phyloP scores from a whole-genome alignment of 306 rosid species.

The Pachyrhizus erosus region DNA sequence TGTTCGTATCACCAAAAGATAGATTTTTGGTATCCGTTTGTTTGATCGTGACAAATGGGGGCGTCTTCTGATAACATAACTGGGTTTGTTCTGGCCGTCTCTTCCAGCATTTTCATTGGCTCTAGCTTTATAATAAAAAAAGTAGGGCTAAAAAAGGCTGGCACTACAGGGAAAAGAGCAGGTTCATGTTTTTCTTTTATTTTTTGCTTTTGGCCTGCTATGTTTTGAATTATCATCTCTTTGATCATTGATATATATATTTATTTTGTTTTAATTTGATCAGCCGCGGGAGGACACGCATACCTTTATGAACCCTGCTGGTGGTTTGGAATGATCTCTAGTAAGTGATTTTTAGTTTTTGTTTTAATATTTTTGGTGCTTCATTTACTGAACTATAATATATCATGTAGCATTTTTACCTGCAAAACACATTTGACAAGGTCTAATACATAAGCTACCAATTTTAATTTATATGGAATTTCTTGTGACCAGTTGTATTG shows the following conservation, averaged over 20 bases:
- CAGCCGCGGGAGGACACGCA: constrained; percentile 84
- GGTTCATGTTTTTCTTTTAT: constrained; percentile 48
- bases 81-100: constrained; percentile 78
- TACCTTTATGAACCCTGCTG: constrained; percentile 83
- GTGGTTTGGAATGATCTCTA: constrained; percentile 93
- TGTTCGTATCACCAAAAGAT: background rate
- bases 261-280: constrained; percentile 25
- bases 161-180: constrained; percentile 75
- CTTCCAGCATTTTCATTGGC: constrained; percentile 91
- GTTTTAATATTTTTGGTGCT: background rate
- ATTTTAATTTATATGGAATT: background rate
- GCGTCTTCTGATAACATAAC: constrained; percentile 67
- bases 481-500: background rate
- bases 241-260: background rate
- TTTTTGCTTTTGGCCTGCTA: background rate
- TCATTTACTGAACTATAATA: background rate
- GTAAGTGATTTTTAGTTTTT: constrained; percentile 57
- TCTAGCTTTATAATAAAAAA: constrained; percentile 87
- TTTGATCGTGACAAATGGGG: constrained; percentile 64
- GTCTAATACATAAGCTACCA: background rate
- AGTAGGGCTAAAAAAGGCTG: constrained; percentile 80
- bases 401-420: background rate
- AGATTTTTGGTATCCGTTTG: too few species aligned
- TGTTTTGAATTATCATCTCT: background rate
- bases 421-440: background rate